These are phyloP conservation scores for Nicotiana obtusifolia DNA, from an alignment of 257 asterid genomes.

Conservation along the genomic window DNA sequence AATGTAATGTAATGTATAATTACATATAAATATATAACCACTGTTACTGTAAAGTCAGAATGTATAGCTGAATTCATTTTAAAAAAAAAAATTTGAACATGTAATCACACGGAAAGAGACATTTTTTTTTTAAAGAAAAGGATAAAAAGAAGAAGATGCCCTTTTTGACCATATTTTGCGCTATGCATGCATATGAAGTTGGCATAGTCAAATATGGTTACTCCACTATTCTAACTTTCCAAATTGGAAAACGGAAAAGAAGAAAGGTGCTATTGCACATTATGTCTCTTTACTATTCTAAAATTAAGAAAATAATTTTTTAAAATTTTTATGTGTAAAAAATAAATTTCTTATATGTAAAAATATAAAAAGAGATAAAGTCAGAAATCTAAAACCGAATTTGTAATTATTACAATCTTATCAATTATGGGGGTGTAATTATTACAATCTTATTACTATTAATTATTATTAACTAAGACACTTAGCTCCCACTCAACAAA, in stretches of 20 bases:
- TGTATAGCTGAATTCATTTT: neutral
- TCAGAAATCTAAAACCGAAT: no score
- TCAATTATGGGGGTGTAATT: neutral
- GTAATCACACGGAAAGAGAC: neutral
- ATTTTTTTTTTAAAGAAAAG: neutral
- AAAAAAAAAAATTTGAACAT: neutral
- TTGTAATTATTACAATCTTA: neutral
- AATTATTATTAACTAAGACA: neutral
- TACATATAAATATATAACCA: no score
- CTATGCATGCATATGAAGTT: neutral
- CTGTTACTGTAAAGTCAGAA: no score
- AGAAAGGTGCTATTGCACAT: no score
- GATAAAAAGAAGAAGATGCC: neutral
- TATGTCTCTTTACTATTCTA: no score
- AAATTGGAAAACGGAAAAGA: neutral
- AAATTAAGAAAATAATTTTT: no score
- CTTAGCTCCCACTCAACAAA: neutral
- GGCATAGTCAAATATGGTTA: neutral
- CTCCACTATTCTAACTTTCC: neutral
- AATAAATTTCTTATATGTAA: no score
- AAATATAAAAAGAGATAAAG: no score
- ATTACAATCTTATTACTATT: neutral
- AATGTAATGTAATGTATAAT: no score
- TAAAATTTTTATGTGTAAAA: fast-evolving
- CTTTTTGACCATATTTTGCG: neutral